These are phyloP conservation scores for Alternaria solani DNA, from an alignment of 2,329 filamentous ascomycete genomes.

Conservation along the genomic window DNA sequence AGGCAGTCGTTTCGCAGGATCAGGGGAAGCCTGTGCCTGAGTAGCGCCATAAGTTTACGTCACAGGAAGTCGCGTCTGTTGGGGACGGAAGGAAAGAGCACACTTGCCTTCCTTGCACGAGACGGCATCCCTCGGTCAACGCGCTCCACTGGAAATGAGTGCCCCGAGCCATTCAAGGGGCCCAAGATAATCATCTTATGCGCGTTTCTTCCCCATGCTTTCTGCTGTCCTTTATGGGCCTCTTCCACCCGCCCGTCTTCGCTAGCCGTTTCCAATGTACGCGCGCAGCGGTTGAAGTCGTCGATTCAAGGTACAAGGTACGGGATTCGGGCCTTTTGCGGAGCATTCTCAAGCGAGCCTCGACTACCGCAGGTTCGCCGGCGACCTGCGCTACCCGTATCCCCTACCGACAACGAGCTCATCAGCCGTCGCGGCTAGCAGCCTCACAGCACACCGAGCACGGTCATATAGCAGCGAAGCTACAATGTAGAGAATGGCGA, in stretches of 20 bases:
- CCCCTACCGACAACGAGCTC: conserved; percentile 9
- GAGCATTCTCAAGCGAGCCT: conserved; percentile 8
- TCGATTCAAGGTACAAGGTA: neutral
- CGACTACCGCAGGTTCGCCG: conserved; percentile 11
- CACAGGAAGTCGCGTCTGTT: neutral
- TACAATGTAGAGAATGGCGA: neutral
- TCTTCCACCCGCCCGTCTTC: conserved; percentile 1
- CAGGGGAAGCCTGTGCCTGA: neutral
- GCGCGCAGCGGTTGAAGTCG: neutral
- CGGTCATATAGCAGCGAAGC: neutral
- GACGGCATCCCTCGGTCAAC: neutral
- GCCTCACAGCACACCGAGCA: conserved; percentile 1
- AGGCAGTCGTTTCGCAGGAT: neutral
- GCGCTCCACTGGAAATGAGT: neutral
- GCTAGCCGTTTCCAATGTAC: conserved; percentile 3
- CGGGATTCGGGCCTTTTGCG: conserved; percentile 11
- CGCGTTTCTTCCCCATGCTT: neutral
- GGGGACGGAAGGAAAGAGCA: neutral
- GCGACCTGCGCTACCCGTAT: conserved; percentile 3
- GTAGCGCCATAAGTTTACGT: neutral
- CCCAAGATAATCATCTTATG: neutral
- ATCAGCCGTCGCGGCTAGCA: neutral
- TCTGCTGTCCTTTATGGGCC: neutral
- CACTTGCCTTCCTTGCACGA: neutral
- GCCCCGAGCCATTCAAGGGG: neutral